Evolutionary conservation across 2,329 filamentous ascomycete species (phyloP), one percentile per base, ranked within the genome.

Genomic region (Oidium heveae): DNA sequence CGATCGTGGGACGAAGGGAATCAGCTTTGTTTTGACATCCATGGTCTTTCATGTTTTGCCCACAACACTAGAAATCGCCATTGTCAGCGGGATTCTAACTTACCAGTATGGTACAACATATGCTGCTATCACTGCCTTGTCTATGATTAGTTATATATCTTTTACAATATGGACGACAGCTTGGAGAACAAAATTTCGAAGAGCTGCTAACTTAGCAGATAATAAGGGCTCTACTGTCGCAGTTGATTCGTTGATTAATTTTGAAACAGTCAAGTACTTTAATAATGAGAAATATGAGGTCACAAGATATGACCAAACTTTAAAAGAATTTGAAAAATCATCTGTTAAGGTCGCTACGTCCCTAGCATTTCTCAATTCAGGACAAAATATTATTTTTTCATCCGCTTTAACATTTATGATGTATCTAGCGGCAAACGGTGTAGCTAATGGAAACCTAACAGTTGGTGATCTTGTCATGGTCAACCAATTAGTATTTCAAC

Each of bases 11-110:
- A 98, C 91, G 20, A 98, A 98, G 69, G 93, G 91, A 58, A 98
- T 98, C 66, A 95, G 86, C 72, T 98, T 96, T 67, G 68, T 98
- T 60, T 73, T 98, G 59, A 94, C 87, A 0, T 95, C 88, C 61
- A 98, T 98, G 89, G 86, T 98, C 33, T 96, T 98, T 63, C 91
- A 98, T 66, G 82, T 98, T 56, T 76, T 96, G 16, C 91, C 91
- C 0, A 98, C 89, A 0, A 85, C 87, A 0, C 70, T 98, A 34
- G 91, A 98, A 66, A 98, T 98, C 58, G 79, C 81, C 56, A 82
- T 98, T 73, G 91, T 98, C 0, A 98, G 91, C 65, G 87, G 88
- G 57, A 96, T 98, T 57, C 69, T 98, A 65, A 96, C 89, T 0
- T 96, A 89, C 68, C 87, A 96, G 68, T 98, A 95, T 65, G 91